Conservation (phyloP, 306 rosid genomes). For the Fragaria iinumae region DNA sequence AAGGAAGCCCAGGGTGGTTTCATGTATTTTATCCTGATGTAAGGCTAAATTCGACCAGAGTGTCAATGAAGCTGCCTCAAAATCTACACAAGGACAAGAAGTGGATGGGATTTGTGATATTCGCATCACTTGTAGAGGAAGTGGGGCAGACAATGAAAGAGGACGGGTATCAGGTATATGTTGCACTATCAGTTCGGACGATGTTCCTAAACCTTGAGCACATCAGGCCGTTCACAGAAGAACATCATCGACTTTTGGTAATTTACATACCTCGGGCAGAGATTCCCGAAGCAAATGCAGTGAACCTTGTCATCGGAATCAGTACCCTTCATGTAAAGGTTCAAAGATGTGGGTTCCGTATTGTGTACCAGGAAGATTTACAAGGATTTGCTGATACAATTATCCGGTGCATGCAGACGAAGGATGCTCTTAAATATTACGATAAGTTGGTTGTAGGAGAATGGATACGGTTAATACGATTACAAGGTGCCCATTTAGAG, state of each 20-base stretch:
- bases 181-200: neutral
- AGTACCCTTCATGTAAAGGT: neutral
- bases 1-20: neutral
- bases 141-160: neutral
- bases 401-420: neutral
- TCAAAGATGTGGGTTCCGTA: neutral
- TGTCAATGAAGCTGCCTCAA: neutral
- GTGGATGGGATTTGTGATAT: neutral
- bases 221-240: neutral
- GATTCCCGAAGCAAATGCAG: neutral
- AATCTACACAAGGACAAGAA: neutral
- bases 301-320: neutral
- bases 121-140: neutral
- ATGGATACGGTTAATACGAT: neutral
- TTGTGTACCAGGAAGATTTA: neutral
- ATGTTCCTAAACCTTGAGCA: too few relatives aligned
- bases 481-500: neutral
- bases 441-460: neutral
- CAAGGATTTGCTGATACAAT: neutral
- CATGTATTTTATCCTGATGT: too few relatives aligned
- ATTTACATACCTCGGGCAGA: neutral
- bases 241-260: neutral
- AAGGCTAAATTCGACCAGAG: too few relatives aligned
- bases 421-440: neutral
- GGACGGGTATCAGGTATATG: neutral